Evolutionary conservation across 129 eudicot genomes (phyloP).

Genomic region (Apium graveolens): DNA sequence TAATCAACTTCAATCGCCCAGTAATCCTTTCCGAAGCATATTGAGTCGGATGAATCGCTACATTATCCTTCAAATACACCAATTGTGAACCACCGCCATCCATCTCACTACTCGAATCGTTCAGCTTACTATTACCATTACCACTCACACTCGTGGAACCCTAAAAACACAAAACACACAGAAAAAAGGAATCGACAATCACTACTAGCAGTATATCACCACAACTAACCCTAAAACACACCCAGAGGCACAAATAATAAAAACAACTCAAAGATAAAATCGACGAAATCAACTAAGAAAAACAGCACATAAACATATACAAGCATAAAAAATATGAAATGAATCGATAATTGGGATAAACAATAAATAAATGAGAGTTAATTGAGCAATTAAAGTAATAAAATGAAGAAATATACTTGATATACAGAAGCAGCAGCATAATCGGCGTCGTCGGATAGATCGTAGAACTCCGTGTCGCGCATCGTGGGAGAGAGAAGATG

Average conservation of each 20-base stretch:
- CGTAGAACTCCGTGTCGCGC: conserved; percentile 63
- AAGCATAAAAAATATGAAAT: background rate
- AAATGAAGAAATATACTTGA: conserved; percentile 27
- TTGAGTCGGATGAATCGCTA: conserved; percentile 85
- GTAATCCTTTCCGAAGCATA: conserved; percentile 65
- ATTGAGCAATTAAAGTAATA: background rate
- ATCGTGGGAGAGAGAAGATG: conserved; percentile 31
- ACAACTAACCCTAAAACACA: conserved; percentile 46
- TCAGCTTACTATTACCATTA: conserved; percentile 44
- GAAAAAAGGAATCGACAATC: conserved; percentile 12
- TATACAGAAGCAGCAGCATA: conserved; percentile 85
- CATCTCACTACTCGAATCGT: conserved; percentile 37
- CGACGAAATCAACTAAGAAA: background rate
- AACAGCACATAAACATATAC: background rate
- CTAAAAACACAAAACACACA: background rate
- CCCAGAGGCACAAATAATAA: background rate
- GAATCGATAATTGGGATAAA: background rate
- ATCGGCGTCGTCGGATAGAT: conserved; percentile 88
- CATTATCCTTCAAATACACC: conserved; percentile 71
- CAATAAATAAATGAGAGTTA: background rate
- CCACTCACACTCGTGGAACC: conserved; percentile 33
- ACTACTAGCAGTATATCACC: conserved; percentile 43
- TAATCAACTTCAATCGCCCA: conserved; percentile 72
- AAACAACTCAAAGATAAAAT: background rate
- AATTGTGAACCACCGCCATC: conserved; percentile 47